These are phyloP conservation scores for Angomonas deanei DNA, from an alignment of 208 protist genomes.

Conservation along the genomic window DNA sequence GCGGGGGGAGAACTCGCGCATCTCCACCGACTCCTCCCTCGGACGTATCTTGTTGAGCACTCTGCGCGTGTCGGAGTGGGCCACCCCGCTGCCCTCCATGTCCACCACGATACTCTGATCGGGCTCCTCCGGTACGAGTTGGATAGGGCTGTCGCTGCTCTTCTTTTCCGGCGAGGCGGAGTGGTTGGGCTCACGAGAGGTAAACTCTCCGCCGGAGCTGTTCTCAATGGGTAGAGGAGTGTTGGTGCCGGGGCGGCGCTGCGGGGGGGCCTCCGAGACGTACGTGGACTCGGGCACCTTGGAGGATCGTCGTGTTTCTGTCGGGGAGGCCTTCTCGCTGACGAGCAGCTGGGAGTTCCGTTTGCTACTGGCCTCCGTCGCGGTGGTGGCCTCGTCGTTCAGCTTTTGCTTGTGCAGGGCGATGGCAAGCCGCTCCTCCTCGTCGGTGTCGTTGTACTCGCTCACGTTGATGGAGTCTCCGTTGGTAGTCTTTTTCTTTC, in stretches of 20 bases:
- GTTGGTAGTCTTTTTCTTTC: background rate
- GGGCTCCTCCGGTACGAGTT: background rate
- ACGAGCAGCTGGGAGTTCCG: background rate
- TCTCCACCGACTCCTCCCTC: no score
- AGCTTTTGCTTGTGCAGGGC: background rate
- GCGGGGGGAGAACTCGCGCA: no score
- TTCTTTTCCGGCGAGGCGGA: background rate
- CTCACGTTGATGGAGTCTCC: conserved; percentile 3
- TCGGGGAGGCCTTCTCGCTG: no score
- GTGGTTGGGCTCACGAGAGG: background rate
- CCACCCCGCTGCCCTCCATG: no score
- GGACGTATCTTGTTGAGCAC: no score
- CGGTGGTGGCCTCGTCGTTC: background rate
- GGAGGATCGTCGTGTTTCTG: no score
- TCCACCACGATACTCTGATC: background rate
- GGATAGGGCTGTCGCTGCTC: background rate
- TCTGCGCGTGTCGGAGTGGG: no score
- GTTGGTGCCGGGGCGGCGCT: background rate
- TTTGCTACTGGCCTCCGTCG: background rate
- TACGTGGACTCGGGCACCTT: background rate
- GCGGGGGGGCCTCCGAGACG: background rate
- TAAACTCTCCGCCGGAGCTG: background rate
- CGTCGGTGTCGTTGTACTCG: conserved; percentile 9
- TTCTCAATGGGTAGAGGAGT: background rate
- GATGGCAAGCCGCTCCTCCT: background rate